Evolutionary conservation across 331 rosid species (phyloP).

Genomic region (Stylosanthes scabra): DNA sequence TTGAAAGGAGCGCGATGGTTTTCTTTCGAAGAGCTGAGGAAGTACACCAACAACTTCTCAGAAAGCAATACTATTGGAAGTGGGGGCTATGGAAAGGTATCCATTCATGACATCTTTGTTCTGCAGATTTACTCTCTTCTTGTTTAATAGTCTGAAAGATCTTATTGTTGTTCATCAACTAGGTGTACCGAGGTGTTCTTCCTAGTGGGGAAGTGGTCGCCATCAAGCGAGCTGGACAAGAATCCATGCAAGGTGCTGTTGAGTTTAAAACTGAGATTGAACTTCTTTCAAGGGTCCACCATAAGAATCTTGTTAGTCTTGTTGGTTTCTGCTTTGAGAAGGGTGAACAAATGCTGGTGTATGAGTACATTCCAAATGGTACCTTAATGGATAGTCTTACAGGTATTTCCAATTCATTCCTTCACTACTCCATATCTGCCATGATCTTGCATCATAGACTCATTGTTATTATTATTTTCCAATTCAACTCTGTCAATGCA

Average conservation of each 20-base stretch:
- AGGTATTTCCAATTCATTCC: constrained; percentile 53
- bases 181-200: constrained; percentile 67
- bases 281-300: constrained; percentile 77
- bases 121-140: constrained; percentile 5
- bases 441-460: constrained; percentile 5
- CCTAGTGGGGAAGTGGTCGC: constrained; percentile 56
- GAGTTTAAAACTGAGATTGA: constrained; percentile 79
- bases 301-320: constrained; percentile 66
- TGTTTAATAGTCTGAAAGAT: constrained; percentile 16
- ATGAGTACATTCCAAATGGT: constrained; percentile 66
- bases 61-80: constrained; percentile 65
- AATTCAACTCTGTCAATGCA: constrained; percentile 37
- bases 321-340: constrained; percentile 68
- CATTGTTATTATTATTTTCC: too few species aligned
- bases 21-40: constrained; percentile 69
- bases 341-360: constrained; percentile 73
- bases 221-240: constrained; percentile 60
- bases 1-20: constrained; percentile 72
- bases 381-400: constrained; percentile 56
- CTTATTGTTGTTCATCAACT: constrained; percentile 38
- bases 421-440: constrained; percentile 27
- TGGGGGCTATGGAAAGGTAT: constrained; percentile 94
- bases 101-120: too few species aligned
- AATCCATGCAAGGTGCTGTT: constrained; percentile 62
- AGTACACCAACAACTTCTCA: constrained; percentile 63